Percentiles rank a stretch among this genome's conserved stretches.
Evolutionary conservation across 1,284 basidiomycete species (phyloP).

Genomic region (Puccinia triticina): DNA sequence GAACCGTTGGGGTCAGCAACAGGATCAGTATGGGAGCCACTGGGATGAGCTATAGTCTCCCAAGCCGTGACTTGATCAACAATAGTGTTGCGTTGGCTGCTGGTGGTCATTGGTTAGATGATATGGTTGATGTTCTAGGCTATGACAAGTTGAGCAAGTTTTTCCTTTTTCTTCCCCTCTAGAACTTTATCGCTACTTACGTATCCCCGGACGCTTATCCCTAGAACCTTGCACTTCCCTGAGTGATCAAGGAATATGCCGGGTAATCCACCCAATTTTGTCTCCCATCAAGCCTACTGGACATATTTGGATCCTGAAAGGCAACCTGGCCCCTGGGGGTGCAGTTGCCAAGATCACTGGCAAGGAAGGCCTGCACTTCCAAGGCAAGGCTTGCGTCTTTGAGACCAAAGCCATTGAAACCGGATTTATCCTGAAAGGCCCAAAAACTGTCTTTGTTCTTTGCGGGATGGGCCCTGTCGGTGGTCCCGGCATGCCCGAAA

Average conservation of each 20-base stretch:
- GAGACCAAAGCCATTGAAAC: conserved; percentile 74
- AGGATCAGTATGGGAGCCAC: conserved; percentile 95
- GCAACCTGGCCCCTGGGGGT: conserved; percentile 72
- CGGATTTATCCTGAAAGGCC: conserved; percentile 81
- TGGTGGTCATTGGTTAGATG: conserved; percentile 96
- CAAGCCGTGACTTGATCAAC: conserved; percentile 84
- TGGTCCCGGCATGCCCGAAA: conserved; percentile 60
- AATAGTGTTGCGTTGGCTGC: conserved; percentile 73
- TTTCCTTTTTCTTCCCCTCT: not conserved
- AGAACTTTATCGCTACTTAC: no score
- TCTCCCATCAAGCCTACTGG: conserved; percentile 84
- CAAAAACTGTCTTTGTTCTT: conserved; percentile 68
- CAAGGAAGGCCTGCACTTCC: conserved; percentile 86
- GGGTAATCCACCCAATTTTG: conserved; percentile 80
- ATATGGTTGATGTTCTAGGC: conserved; percentile 91
- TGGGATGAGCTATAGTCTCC: conserved; percentile 85
- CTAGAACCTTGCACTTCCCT: not conserved
- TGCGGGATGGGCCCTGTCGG: conserved; percentile 57
- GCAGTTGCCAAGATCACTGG: conserved; percentile 96
- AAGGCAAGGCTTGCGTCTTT: conserved; percentile 64
- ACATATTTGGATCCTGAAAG: conserved; percentile 83
- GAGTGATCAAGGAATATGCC: conserved; percentile 73
- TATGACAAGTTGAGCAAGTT: conserved; percentile 72
- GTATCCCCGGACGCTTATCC: not conserved
- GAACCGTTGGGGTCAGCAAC: conserved; percentile 93